Evolutionary conservation across 352 stramenopile species (phyloP), one percentile per base, ranked within the genome.

Genomic region (Globisporangium alternatum): DNA sequence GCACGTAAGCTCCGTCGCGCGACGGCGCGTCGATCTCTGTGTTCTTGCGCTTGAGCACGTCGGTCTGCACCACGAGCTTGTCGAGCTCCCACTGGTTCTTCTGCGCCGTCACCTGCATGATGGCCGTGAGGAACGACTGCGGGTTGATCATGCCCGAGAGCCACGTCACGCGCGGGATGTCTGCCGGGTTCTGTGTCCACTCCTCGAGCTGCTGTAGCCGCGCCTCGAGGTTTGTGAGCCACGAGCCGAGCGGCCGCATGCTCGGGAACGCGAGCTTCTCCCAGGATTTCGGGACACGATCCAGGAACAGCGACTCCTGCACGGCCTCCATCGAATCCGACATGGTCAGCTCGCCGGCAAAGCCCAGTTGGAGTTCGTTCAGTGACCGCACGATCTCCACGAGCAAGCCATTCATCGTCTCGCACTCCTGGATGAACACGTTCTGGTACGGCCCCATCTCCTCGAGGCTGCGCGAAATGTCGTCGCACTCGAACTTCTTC

Each of bases 381-480:
- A 99, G 81, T 17, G 95, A 99, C 17, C 96, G 94, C 54, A 95
- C 82, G 9, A 99, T 98, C 78, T 99, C 97, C 4, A 79, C 77
- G 9, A 99, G 72, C 19, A 99, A 75, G 0, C 84, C 89, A 74
- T 99, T 99, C 75, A 99, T 98, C n/a, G 97, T 85, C 64, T 98
- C 96, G 71, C 97, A 98, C 80, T 99, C 97, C 75, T 99, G 97
- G 17, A 99, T 85, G 65, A 99, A 99, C 30, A 98, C 96, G 77
- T 99, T 99, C 76, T 98, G 92, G 70, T 97, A 98, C 83, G 97
- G 69, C 57, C 97, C 79, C 62, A 93, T 84, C 65, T 99, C 97
- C 70, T 99, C 97, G 1, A 99, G 67, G 39, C 76, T 93, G 39
- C 91, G 84, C 6, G 86, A 69, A 54, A 99, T 95, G 45, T 99